A percentile compares a stretch with the other conserved stretches of the same genome.
phyloP scores from a whole-genome alignment of 352 stramenopile genomes.

The Globisporangium canariense region DNA sequence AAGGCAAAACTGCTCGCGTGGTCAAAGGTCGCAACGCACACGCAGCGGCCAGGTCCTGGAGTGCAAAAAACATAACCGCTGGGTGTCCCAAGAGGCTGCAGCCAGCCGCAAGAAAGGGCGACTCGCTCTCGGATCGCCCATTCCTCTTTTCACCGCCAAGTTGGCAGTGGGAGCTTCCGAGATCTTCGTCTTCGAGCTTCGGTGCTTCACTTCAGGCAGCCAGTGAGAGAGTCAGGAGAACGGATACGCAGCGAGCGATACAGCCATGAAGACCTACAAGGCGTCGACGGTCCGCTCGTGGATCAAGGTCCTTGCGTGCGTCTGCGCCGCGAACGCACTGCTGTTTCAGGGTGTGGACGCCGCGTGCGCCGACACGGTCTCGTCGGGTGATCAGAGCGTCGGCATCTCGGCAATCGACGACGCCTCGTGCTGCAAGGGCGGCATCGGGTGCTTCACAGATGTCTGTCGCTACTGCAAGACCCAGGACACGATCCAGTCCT shows the following conservation, averaged over 20 bases:
- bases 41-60: background rate
- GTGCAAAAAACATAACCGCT: background rate
- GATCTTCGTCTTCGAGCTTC: background rate
- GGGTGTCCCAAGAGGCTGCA: background rate
- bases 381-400: constrained; percentile 8
- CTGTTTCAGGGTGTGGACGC: constrained; percentile 3
- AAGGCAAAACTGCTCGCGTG: constrained; percentile 2
- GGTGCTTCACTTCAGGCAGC: background rate
- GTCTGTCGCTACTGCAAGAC: constrained; percentile 27
- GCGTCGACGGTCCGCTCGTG: constrained; percentile 3
- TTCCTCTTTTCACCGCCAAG: constrained; percentile 7
- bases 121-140: background rate
- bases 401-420: constrained; percentile 15
- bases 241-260: background rate
- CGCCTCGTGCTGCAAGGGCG: constrained; percentile 15
- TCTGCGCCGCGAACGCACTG: constrained; percentile 3
- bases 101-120: background rate
- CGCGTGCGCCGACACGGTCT: background rate
- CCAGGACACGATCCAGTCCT: constrained; percentile 15
- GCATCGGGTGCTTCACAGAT: constrained; percentile 19
- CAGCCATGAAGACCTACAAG: constrained; percentile 8
- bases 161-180: background rate
- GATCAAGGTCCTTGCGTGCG: constrained; percentile 9
- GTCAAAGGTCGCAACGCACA: background rate
- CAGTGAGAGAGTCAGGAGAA: background rate